Conservation (phyloP, 306 rosid genomes). For the Cucurbita pepo region DNA sequence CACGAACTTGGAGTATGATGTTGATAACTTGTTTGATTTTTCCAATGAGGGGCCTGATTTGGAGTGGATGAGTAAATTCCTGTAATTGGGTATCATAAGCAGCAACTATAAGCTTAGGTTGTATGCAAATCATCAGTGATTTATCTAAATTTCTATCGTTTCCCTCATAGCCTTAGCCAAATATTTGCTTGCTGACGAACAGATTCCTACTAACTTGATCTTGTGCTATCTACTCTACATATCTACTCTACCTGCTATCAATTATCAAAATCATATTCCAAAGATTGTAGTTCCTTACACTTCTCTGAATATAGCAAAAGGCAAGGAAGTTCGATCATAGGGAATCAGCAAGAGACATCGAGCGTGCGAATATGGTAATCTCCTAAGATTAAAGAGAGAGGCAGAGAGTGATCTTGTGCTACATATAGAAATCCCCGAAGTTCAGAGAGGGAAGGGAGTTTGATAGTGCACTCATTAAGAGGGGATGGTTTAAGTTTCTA, state of each 20-base stretch:
- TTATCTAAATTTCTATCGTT: neutral
- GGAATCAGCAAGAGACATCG: neutral
- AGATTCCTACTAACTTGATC: neutral
- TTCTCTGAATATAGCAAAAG: neutral
- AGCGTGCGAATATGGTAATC: neutral
- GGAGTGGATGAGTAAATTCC: constrained; percentile 43
- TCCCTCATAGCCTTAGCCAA: neutral
- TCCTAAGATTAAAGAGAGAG: neutral
- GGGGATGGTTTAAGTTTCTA: neutral
- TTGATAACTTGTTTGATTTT: constrained; percentile 41
- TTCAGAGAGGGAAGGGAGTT: neutral
- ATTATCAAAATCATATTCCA: neutral
- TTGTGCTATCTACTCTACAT: neutral
- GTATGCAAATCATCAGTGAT: neutral
- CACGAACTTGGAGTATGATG: constrained; percentile 18
- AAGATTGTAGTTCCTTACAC: neutral
- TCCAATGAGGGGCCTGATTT: constrained; percentile 34
- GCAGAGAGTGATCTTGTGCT: neutral
- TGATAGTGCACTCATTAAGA: neutral
- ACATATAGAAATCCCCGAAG: neutral
- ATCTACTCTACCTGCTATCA: neutral
- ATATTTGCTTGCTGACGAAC: neutral
- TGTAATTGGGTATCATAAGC: constrained; percentile 12
- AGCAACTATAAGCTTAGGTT: neutral
- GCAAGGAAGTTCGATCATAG: too few species aligned